phyloP scores from a whole-genome alignment of 2,329 filamentous ascomycete genomes.

The Elsinoe fawcettii region DNA sequence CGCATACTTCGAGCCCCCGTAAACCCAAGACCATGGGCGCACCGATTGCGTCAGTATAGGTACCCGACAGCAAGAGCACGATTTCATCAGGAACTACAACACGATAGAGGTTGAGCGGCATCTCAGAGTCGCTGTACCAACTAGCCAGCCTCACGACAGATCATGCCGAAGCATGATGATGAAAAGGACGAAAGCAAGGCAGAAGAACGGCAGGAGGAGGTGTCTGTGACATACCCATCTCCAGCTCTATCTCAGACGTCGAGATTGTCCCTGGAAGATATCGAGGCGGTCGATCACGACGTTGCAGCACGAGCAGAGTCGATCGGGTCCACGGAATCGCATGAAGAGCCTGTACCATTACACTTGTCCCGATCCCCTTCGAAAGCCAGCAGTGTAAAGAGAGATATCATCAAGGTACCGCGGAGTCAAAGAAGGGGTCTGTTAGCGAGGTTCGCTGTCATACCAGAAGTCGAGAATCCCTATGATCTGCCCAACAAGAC shows the following conservation, averaged over 20 bases:
- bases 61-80: not conserved
- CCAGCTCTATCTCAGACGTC: conserved; percentile 1
- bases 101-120: too few relatives aligned
- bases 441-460: conserved; percentile 59
- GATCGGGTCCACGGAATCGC: not conserved
- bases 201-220: not conserved
- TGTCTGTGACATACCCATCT: not conserved
- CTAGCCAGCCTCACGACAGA: not conserved
- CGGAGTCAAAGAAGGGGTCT: conserved; percentile 59
- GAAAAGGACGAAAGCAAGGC: not conserved
- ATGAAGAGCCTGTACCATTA: not conserved
- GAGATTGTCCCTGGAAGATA: not conserved
- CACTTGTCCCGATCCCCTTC: not conserved
- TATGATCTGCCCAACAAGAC: conserved; percentile 62
- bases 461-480: conserved; percentile 72
- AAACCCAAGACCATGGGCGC: too few relatives aligned
- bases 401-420: conserved; percentile 40
- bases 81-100: too few relatives aligned
- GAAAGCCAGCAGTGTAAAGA: conserved; percentile 4
- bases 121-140: too few relatives aligned
- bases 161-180: not conserved
- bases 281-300: not conserved
- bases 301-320: conserved; percentile 4
- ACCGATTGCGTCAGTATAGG: too few relatives aligned
- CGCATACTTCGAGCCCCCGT: not conserved